phyloP scores from a whole-genome alignment of 208 protist genomes.

The Wallacemonas sp. region DNA sequence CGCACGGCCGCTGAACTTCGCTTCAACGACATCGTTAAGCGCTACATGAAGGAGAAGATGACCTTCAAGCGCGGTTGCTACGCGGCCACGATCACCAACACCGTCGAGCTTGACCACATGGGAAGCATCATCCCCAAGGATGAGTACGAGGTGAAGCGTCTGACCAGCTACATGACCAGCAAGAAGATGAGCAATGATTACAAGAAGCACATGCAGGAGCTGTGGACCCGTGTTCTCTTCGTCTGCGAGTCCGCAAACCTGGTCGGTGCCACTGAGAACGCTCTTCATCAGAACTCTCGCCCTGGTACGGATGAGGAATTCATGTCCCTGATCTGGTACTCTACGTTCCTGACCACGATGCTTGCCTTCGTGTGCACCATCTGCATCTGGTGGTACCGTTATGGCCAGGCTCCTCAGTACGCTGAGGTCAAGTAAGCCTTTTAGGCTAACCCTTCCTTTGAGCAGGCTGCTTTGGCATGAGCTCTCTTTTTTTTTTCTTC shows the following conservation, averaged over 20 bases:
- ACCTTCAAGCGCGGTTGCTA: conserved; percentile 81
- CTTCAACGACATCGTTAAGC: conserved; percentile 86
- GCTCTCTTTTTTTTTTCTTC: conserved; percentile 6
- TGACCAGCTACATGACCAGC: conserved; percentile 90
- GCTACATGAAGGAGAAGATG: conserved; percentile 90
- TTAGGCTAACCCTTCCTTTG: conserved; percentile 2
- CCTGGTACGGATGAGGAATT: conserved; percentile 90
- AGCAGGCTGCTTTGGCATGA: conserved; percentile 6
- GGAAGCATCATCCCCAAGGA: conserved; percentile 91
- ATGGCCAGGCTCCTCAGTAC: conserved; percentile 83
- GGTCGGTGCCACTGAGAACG: conserved; percentile 76
- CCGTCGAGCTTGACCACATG: conserved; percentile 89
- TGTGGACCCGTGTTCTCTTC: conserved; percentile 84
- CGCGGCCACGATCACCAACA: conserved; percentile 86
- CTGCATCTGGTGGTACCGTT: conserved; percentile 83
- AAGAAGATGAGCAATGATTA: conserved; percentile 92
- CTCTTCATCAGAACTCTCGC: conserved; percentile 74
- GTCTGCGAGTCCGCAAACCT: conserved; percentile 83
- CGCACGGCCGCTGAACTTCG: conserved; percentile 85
- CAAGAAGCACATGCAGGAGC: conserved; percentile 88
- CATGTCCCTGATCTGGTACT: conserved; percentile 89
- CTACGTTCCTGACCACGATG: conserved; percentile 59
- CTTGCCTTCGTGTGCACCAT: conserved; percentile 67
- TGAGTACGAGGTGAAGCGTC: conserved; percentile 86
- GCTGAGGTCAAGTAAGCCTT: conserved; percentile 77